phyloP scores from a whole-genome alignment of 768 basidiomycete species.

The Nevesoporus exiguus region DNA sequence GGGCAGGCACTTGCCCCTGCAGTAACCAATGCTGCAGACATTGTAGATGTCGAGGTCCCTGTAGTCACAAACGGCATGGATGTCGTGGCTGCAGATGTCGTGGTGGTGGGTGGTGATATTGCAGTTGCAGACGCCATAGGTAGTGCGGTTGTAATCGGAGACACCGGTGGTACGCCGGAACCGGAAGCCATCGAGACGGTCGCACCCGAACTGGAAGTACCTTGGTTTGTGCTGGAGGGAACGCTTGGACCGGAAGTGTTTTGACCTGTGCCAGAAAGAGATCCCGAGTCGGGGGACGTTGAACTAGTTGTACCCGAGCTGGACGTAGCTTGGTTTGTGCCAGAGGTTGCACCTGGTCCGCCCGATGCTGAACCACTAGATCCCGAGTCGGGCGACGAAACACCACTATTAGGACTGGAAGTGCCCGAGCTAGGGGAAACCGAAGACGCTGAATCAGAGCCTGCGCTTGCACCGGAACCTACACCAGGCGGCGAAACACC shows the following conservation, averaged over 20 bases:
- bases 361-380: neutral
- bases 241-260: neutral
- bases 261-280: neutral
- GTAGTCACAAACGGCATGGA: neutral
- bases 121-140: neutral
- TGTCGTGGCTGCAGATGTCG: neutral
- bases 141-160: neutral
- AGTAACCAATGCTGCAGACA: neutral
- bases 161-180: neutral
- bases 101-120: neutral
- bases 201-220: neutral
- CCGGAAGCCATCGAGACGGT: neutral
- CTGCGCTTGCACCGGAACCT: neutral
- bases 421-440: neutral
- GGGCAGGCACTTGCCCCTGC: conserved; percentile 5
- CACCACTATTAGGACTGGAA: neutral
- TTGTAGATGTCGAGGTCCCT: neutral
- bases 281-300: neutral
- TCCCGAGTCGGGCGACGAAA: neutral
- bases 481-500: neutral
- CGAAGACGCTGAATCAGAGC: neutral
- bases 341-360: neutral
- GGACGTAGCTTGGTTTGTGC: neutral
- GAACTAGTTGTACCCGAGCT: neutral
- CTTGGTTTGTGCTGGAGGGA: neutral